Evolutionary conservation across 805 yeast genomes (phyloP).

Genomic region (Barnettozyma vustinii): DNA sequence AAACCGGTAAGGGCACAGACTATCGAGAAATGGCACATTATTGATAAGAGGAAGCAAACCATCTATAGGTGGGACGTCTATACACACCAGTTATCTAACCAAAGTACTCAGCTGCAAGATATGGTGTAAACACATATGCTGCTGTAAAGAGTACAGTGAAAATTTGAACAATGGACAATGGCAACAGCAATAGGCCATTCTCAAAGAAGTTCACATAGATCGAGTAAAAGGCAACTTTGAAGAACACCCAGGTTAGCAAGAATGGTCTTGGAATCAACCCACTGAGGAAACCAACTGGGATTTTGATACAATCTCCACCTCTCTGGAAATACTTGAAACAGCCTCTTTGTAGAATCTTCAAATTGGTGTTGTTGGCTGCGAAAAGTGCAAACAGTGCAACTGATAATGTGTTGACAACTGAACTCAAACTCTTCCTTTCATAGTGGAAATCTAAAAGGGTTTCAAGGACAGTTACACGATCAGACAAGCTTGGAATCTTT

Average conservation of each 20-base stretch:
- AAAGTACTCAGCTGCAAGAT: conserved; percentile 35
- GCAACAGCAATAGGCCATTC: conserved; percentile 62
- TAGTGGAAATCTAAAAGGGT: conserved; percentile 65
- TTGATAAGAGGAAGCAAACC: neutral
- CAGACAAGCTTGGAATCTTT: conserved; percentile 46
- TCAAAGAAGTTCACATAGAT: conserved; percentile 61
- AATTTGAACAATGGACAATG: conserved; percentile 65
- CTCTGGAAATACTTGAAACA: conserved; percentile 80
- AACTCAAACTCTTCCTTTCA: conserved; percentile 70
- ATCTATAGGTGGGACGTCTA: neutral
- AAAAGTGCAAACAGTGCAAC: conserved; percentile 86
- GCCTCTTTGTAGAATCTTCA: conserved; percentile 73
- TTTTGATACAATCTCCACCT: conserved; percentile 75
- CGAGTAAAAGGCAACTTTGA: conserved; percentile 83
- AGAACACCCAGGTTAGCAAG: conserved; percentile 76
- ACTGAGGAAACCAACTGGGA: conserved; percentile 78
- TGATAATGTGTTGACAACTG: conserved; percentile 85
- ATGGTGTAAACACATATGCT: conserved; percentile 72
- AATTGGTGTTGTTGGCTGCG: conserved; percentile 71
- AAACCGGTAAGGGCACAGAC: too few relatives aligned
- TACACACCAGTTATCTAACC: neutral
- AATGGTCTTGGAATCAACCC: conserved; percentile 78
- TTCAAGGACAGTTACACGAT: conserved; percentile 50
- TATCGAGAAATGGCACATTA: neutral
- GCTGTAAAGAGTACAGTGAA: conserved; percentile 70